These are phyloP conservation scores for Penicillium sp. DNA, from an alignment of 2,329 filamentous ascomycete species.

Conservation along the genomic window DNA sequence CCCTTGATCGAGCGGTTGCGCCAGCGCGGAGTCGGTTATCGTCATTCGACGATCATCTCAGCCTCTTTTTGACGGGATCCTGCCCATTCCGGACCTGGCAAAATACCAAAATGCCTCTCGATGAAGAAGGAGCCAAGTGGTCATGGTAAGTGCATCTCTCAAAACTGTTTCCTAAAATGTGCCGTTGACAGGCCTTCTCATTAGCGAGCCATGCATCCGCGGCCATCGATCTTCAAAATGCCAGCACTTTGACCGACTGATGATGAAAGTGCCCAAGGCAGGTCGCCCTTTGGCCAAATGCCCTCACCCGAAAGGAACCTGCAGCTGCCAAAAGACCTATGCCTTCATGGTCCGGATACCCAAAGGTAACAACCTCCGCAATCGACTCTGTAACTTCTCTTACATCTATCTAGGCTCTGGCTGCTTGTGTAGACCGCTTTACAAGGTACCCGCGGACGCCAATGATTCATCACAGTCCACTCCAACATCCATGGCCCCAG, in stretches of 20 bases:
- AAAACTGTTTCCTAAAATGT: not conserved
- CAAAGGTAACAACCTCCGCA: conserved; percentile 37
- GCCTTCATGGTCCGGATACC: conserved; percentile 50
- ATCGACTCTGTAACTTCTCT: conserved; percentile 6
- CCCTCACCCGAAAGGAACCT: conserved; percentile 47
- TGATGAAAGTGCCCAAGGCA: conserved; percentile 54
- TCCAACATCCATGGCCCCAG: conserved; percentile 19
- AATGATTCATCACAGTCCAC: conserved; percentile 19
- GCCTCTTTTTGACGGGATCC: not conserved
- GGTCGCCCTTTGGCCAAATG: conserved; percentile 52
- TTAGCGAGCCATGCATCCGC: conserved; percentile 52
- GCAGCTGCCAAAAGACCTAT: conserved; percentile 45
- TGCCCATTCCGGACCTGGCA: not conserved
- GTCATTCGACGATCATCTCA: conserved; percentile 16
- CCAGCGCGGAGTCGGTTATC: conserved; percentile 6
- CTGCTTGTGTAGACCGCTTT: conserved; percentile 46
- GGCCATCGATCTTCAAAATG: conserved; percentile 54
- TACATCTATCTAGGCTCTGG: conserved; percentile 36
- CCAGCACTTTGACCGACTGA: conserved; percentile 51
- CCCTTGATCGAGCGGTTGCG: conserved; percentile 6
- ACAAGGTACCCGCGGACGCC: conserved; percentile 34
- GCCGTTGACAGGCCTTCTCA: conserved; percentile 3
- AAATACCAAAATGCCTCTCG: conserved; percentile 42
- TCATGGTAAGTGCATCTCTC: conserved; percentile 41
- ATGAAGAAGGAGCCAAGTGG: conserved; percentile 50